phyloP scores from a whole-genome alignment of 1,139 yeast genomes.

The Suzukiozyma palmioleophila region DNA sequence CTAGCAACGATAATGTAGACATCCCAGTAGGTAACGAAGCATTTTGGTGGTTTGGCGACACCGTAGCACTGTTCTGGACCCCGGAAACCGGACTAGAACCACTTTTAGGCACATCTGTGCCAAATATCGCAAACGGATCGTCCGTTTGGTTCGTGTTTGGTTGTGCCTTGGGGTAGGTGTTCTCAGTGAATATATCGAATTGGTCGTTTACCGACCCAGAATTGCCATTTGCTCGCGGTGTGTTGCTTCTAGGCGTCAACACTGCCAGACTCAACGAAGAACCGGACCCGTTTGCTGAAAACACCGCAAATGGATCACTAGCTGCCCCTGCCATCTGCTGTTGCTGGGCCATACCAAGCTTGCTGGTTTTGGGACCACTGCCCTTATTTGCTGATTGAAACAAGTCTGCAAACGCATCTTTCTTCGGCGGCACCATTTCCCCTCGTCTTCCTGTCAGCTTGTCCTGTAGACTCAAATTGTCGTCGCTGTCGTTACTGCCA shows the following conservation, averaged over 20 bases:
- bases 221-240: not conserved
- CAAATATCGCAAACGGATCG: constrained; percentile 19
- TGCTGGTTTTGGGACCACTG: constrained; percentile 10
- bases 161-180: no score
- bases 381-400: constrained; percentile 31
- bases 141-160: constrained; percentile 2
- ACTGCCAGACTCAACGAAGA: not conserved
- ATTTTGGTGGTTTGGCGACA: not conserved
- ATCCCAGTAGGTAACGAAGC: not conserved
- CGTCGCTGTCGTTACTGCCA: not conserved
- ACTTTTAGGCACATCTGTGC: not conserved
- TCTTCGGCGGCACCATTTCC: constrained; percentile 28
- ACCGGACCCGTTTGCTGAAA: not conserved
- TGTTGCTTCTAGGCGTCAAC: not conserved
- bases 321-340: constrained; percentile 12
- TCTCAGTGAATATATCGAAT: no score
- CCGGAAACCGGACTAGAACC: not conserved
- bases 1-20: constrained; percentile 21
- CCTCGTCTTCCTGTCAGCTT: constrained; percentile 1
- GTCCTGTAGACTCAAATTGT: not conserved
- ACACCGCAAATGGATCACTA: constrained; percentile 10
- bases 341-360: constrained; percentile 18
- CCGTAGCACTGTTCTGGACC: not conserved
- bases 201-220: no score
- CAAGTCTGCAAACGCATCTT: constrained; percentile 47